Base-by-base conservation (phyloP, 2,329 filamentous ascomycete species). In the Xylariaceae sp. region DNA sequence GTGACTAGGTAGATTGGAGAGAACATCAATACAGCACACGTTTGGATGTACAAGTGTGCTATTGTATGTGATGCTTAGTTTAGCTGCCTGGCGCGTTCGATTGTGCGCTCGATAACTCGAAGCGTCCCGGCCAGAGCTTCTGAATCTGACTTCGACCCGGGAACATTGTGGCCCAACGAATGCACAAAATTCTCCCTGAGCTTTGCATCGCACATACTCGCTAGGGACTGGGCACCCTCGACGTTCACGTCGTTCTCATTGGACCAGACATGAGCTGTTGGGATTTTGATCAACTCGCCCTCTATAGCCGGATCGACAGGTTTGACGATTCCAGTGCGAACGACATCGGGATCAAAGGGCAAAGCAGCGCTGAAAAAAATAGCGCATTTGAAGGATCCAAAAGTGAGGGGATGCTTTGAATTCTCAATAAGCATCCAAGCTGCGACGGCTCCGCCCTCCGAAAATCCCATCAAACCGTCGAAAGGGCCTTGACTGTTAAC, bases 381-480 rank as follows among this genome's bases (percentile, higher is more conserved):
- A 37, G 64, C 69, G 50, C 71, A 72, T 44, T 67, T 68, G 41
- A 72, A 63, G 8, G 48, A 50, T 33, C 66, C 66, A 44, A 71
- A 71, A 1, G 60, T 65, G 29, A 50, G 44, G 14, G 53, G 58
- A 41, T 63, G 58, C 46, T 60, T 61, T 14, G 67, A 56, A 56
- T 72, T 67, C 26, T 71, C 67, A 23, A 70, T 53, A 3, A 73
- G 56, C 54, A 73, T 65, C 61, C 65, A 70, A n/a, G 69, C 69
- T 21, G 67, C 70, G 14, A 73, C 62, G 2, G 64, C 67, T 33
- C 67, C 69, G 17, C 69, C 69, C 40, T 72, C 69, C 7, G 69
- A 71, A 56, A 71, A 71, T 2, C 69, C 70, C 66, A 72, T 71
- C 14, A 71, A 39, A 16, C 63, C 70, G 36, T 71, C 66, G 34